These are phyloP conservation scores for Boletus reticuloceps DNA, from an alignment of 768 basidiomycete genomes.

Conservation along the genomic window DNA sequence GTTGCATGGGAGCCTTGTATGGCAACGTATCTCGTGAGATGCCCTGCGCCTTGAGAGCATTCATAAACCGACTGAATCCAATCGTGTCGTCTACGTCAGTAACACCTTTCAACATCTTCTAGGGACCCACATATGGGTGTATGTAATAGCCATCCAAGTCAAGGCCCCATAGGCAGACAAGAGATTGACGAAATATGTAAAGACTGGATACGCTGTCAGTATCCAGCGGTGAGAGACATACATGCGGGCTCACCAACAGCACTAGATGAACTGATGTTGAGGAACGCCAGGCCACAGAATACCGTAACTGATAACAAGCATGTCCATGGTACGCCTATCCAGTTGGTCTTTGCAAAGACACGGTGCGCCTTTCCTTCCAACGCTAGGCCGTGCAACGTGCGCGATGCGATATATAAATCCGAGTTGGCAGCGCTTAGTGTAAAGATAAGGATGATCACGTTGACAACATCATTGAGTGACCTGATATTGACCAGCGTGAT, in stretches of 20 bases:
- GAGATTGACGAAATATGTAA: constrained; percentile 38
- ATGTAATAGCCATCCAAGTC: constrained; percentile 47
- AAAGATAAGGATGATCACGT: constrained; percentile 60
- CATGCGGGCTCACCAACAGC: constrained; percentile 41
- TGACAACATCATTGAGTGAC: constrained; percentile 50
- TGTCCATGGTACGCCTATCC: constrained; percentile 20
- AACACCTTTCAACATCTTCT: background rate
- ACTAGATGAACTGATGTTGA: constrained; percentile 53
- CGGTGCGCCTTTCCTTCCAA: constrained; percentile 50
- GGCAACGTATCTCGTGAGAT: constrained; percentile 44
- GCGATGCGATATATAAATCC: constrained; percentile 54
- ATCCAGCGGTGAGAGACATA: background rate
- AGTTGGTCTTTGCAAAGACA: constrained; percentile 44
- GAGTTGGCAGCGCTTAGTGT: constrained; percentile 64
- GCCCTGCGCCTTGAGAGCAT: constrained; percentile 44
- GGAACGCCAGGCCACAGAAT: constrained; percentile 58
- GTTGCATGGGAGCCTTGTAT: constrained; percentile 30
- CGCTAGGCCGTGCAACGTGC: constrained; percentile 52
- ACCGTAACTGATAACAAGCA: constrained; percentile 40
- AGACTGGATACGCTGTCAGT: constrained; percentile 16
- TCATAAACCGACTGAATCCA: constrained; percentile 44
- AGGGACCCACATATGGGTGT: constrained; percentile 55
- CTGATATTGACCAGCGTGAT: constrained; percentile 49
- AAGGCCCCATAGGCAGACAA: constrained; percentile 23
- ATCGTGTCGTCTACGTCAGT: too few species aligned